These are phyloP conservation scores for Fusarium pseudonygamai DNA, from an alignment of 2,329 filamentous ascomycete species.

Conservation along the genomic window DNA sequence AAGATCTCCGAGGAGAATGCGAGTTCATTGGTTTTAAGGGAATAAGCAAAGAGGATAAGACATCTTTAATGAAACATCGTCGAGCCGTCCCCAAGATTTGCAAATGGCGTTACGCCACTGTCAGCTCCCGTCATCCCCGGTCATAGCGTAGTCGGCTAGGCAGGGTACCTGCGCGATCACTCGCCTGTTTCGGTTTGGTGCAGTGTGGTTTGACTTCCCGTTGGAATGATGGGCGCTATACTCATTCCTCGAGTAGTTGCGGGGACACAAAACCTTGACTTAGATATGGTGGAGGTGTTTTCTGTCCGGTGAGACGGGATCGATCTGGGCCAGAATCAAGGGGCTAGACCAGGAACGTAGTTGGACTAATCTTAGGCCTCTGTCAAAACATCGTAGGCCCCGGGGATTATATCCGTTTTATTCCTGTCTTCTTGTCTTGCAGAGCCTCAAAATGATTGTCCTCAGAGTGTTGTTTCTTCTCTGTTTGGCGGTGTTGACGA, in stretches of 20 bases:
- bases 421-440: background rate
- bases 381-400: background rate
- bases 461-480: fast-evolving
- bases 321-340: background rate
- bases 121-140: background rate
- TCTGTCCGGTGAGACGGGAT: background rate
- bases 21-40: background rate
- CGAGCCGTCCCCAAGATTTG: background rate
- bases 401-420: fast-evolving
- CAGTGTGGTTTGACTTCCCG: background rate
- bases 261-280: no score
- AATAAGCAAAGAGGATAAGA: background rate
- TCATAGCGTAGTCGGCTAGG: no score
- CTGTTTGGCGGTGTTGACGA: background rate
- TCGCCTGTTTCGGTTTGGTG: background rate
- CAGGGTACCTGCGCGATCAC: background rate
- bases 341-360: background rate
- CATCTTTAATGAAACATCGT: background rate
- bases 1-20: background rate
- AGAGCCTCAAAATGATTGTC: background rate
- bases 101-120: background rate
- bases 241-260: background rate
- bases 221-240: background rate
- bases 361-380: background rate
- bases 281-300: fast-evolving